Evolutionary conservation across 2,329 filamentous ascomycete genomes (phyloP), one percentile per base, ranked within the genome.

Genomic region (Pseudogymnoascus sp.): DNA sequence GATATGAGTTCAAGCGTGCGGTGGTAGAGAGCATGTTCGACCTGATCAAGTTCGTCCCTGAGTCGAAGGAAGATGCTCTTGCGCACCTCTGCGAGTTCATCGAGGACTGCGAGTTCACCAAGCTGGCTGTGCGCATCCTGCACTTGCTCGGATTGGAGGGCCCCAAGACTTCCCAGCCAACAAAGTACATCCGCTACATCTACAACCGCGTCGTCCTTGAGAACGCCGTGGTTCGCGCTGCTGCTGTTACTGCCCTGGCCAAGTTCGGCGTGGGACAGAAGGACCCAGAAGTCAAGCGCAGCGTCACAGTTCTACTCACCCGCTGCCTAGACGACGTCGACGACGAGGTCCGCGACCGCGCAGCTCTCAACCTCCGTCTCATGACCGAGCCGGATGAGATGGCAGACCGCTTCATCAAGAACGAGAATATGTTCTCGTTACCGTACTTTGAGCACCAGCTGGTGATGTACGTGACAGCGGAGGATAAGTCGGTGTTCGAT

Each of bases 1-100:
- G 95, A 64, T 99, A 96, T 76, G 95, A 98, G 67, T 99, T 99
- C 79, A 99, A 99, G 85, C 89, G 92, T 64, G 90, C 92, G 62
- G 93, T 99, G 10, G 93, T 99, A 19, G 95, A 99, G 81, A 96
- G 92, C 82, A 98, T 99, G 88, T 98, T 99, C 74, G 95, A 99
- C 73, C 81, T 99, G 64, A 98, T 99, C 81, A 97, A 98, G 77
- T 99, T 99, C 73, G 93, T 99, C 2, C 95, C 95, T 1, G 95
- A 97, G 66, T 87, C 85, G 34, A 88, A 88, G 77, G 86, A 88
- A 72, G 85, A 88, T 69, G 93, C 95, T 16, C 85, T 99, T 60
- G 91, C 93, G 13, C 95, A 98, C 73, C 85, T 99, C 21, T 98
- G 95, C 79, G 95, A 99, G 75, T 99, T 99, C 75, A 99, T 99